Evolutionary conservation across 768 basidiomycete species (phyloP), one percentile per base, ranked within the genome.

Genomic region (Tricholoma matsutake): DNA sequence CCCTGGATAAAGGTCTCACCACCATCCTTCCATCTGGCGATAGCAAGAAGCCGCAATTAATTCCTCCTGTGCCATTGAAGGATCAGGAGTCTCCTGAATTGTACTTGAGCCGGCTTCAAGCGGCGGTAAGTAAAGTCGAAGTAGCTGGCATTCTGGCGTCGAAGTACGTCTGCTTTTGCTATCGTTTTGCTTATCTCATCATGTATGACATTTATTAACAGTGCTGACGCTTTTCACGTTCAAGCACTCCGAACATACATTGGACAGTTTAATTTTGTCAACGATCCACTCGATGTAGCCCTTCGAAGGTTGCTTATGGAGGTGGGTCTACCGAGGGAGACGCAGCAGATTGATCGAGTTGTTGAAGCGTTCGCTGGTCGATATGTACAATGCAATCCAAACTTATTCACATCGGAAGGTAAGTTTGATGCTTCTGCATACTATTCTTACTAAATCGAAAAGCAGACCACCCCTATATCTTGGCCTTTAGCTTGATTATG

Each of bases 401-500:
- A 78, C 41, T 72, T 98, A 43, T 98, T 96, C 68, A 77, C 78
- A 11, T 86, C 88, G 16, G 83, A 90, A 68, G 95, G 94, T 91
- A 67, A 32, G 8, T 53, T 53, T 53, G 9, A 9, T 5, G 61
- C 80, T 62, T 11, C 35, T 39, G 58, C 51, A 51, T 25, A 11
- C 9, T 43, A n/a, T 29, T 25, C 8, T 56, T 43, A 7, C 18
- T 43, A n/a, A 25, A 54, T 11, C 41, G 31, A 34, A 57, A 63
- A 45, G 61, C 29, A 96, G 95, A 97, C 69, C 89, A 96, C 67
- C 91, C 96, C 10, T 98, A 98, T 75, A 91, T 98, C 56, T 79
- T 98, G 52, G 94, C 96, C 11, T 98, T 98, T 77, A 98, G 96
- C 67, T 79, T 98, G 70, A 97, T 98, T 67, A 98, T 99, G 96